Conservation (phyloP, 129 eudicot species). For the Flaveria robusta region DNA sequence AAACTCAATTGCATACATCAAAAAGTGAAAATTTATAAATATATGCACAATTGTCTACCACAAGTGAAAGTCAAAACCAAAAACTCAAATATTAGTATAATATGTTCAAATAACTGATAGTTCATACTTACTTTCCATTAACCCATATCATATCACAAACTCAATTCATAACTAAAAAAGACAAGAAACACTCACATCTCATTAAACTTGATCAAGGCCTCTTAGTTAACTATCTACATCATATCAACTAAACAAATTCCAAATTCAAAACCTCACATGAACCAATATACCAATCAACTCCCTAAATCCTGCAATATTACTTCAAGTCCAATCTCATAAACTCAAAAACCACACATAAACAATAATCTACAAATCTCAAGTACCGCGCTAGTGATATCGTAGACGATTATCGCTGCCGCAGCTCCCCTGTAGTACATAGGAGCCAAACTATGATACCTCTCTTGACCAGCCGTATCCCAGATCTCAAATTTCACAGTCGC, state of each 20-base stretch:
- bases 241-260: neutral
- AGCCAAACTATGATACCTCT: slow-evolving; percentile 97
- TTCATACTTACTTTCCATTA: neutral
- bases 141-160: neutral
- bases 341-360: neutral
- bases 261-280: slow-evolving; percentile 13
- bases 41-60: slow-evolving; percentile 4
- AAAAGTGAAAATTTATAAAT: neutral
- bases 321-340: neutral
- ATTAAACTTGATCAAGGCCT: neutral
- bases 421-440: slow-evolving; percentile 99
- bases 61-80: neutral
- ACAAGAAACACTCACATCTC: too few species aligned
- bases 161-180: neutral
- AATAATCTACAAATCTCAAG: neutral
- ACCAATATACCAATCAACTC: neutral
- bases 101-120: neutral
- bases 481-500: slow-evolving; percentile 93
- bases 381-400: slow-evolving; percentile 87
- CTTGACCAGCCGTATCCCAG: slow-evolving; percentile 99
- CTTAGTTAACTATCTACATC: neutral
- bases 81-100: neutral
- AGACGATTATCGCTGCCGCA: slow-evolving; percentile 94
- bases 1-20: slow-evolving; percentile 1
- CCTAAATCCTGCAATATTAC: slow-evolving; percentile 1